phyloP scores from a whole-genome alignment of 2,329 filamentous ascomycete species.

The Nothopassalora personata region DNA sequence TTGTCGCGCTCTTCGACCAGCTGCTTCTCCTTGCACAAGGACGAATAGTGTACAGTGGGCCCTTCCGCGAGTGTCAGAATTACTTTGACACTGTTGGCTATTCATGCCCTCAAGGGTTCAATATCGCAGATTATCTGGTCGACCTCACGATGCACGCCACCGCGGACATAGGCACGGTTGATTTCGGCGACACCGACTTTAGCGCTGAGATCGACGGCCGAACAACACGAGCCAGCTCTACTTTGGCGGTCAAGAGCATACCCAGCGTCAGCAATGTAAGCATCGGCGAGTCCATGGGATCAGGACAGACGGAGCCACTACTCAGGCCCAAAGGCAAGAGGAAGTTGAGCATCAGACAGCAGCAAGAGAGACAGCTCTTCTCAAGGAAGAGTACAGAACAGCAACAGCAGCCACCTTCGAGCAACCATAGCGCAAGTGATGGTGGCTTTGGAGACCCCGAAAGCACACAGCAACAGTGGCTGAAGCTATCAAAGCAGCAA shows the following conservation, averaged over 20 bases:
- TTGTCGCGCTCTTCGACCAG: slow-evolving; percentile 92
- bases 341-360: slow-evolving; percentile 73
- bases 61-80: slow-evolving; percentile 77
- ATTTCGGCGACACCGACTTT: slow-evolving; percentile 51
- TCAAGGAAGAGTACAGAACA: slow-evolving; percentile 68
- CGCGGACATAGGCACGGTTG: slow-evolving; percentile 48
- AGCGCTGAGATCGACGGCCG: slow-evolving; percentile 55
- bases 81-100: slow-evolving; percentile 94
- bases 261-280: slow-evolving; percentile 75
- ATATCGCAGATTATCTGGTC: slow-evolving; percentile 96
- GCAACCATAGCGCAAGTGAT: slow-evolving; percentile 53
- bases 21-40: slow-evolving; percentile 87
- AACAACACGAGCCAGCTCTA: slow-evolving; percentile 77
- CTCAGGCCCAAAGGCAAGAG: slow-evolving; percentile 64
- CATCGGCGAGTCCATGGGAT: slow-evolving; percentile 52
- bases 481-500: slow-evolving; percentile 51
- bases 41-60: slow-evolving; percentile 86
- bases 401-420: slow-evolving; percentile 36
- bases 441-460: slow-evolving; percentile 32
- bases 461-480: slow-evolving; percentile 53
- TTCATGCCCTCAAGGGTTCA: slow-evolving; percentile 90
- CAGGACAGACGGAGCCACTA: slow-evolving; percentile 35
- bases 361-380: slow-evolving; percentile 85
- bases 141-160: slow-evolving; percentile 96
- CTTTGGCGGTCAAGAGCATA: slow-evolving; percentile 82